Percentiles rank a stretch among this genome's conserved stretches.
Conservation (phyloP, 495 filamentous ascomycete genomes). For the Hyphodiscus hymeniophilus region DNA sequence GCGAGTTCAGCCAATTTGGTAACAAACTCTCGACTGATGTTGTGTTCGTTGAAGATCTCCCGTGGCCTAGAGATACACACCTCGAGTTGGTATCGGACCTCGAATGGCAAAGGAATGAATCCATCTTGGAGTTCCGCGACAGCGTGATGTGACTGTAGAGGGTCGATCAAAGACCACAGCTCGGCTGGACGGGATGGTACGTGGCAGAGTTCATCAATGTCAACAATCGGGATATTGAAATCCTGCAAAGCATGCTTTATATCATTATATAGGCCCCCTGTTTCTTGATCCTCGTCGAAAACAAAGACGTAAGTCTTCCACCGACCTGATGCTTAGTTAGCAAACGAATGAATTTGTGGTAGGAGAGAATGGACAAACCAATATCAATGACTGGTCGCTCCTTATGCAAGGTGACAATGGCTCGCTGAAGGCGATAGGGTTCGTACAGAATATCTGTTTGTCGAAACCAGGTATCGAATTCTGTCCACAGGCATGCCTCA, state of each 20-base stretch:
- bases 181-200: not conserved
- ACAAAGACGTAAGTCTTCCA: constrained; percentile 62
- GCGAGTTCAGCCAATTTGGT: constrained; percentile 43
- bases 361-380: constrained; percentile 30
- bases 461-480: constrained; percentile 64
- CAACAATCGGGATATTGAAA: constrained; percentile 56
- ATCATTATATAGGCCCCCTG: not conserved
- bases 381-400: constrained; percentile 60
- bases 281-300: constrained; percentile 29
- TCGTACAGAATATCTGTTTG: constrained; percentile 60
- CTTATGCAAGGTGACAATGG: constrained; percentile 48
- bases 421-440: constrained; percentile 26
- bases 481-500: constrained; percentile 48
- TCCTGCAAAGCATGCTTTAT: constrained; percentile 47
- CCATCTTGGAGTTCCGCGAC: constrained; percentile 16
- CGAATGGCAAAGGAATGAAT: constrained; percentile 46
- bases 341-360: constrained; percentile 22
- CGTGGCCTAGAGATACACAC: constrained; percentile 69
- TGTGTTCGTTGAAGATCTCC: constrained; percentile 70
- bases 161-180: constrained; percentile 18
- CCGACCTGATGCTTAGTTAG: constrained; percentile 30
- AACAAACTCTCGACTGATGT: constrained; percentile 58
- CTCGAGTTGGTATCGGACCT: constrained; percentile 83
- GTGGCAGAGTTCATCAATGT: not conserved
- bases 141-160: not conserved